phyloP scores from a whole-genome alignment of 1,139 yeast genomes.

The Saccharomyces hybrid region DNA sequence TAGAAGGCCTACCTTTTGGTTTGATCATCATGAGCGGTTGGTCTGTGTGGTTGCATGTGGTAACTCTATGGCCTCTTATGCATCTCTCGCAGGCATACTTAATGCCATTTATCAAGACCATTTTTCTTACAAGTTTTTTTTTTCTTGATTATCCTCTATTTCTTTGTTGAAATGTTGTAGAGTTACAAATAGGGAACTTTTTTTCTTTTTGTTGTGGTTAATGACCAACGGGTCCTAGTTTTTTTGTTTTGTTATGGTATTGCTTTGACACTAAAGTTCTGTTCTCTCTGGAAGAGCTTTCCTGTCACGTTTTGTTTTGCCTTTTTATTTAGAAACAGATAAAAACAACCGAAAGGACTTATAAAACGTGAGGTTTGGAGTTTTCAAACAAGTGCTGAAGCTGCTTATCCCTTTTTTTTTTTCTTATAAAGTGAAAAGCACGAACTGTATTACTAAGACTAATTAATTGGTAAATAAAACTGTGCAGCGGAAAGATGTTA shows the following conservation, averaged over 20 bases:
- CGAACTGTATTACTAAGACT: background rate
- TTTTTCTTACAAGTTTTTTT: slow-evolving; percentile 22
- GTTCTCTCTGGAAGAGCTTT: background rate
- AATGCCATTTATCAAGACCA: slow-evolving; percentile 87
- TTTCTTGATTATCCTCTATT: background rate
- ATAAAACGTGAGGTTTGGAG: background rate
- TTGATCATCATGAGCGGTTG: slow-evolving; percentile 87
- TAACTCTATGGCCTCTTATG: slow-evolving; percentile 91
- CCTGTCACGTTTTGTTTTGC: background rate
- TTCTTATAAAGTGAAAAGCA: background rate
- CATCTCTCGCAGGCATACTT: slow-evolving; percentile 96
- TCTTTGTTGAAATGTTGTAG: background rate
- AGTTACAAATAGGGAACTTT: background rate
- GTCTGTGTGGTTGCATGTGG: slow-evolving; percentile 88
- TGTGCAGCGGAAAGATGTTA: background rate
- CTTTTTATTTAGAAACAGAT: background rate
- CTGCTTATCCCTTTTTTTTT: background rate
- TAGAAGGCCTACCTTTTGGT: slow-evolving; percentile 92
- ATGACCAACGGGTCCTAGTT: background rate
- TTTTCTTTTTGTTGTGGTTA: background rate
- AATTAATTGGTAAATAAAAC: background rate
- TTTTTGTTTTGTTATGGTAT: no score
- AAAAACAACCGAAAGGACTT: background rate
- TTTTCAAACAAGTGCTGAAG: background rate
- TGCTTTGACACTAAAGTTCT: background rate